A percentile compares a stretch with the other conserved stretches of the same genome.
phyloP scores from a whole-genome alignment of 2,329 filamentous ascomycete species.

The Neofusicoccum laricinum region DNA sequence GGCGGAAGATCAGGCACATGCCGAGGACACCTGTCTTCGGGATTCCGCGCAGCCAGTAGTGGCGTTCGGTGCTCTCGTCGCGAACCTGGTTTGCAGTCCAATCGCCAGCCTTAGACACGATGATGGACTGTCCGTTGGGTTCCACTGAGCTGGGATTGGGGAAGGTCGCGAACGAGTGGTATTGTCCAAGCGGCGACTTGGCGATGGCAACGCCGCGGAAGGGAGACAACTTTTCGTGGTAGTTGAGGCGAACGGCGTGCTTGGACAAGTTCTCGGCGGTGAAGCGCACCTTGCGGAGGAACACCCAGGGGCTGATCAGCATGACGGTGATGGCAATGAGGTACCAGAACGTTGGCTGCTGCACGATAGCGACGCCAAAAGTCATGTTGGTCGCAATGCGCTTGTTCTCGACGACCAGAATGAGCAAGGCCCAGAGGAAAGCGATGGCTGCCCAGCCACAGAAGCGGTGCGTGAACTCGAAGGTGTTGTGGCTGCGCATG shows the following conservation, averaged over 20 bases:
- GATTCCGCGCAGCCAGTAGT: conserved; percentile 30
- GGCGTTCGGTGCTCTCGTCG: conserved; percentile 26
- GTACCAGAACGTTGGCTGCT: conserved; percentile 63
- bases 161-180: conserved; percentile 39
- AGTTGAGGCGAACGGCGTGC: conserved; percentile 68
- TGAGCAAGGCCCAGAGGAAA: conserved; percentile 31
- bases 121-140: conserved; percentile 25
- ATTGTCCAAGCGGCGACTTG: conserved; percentile 29
- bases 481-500: conserved; percentile 28
- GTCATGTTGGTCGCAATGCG: conserved; percentile 26
- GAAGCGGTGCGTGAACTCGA: conserved; percentile 35
- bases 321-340: conserved; percentile 62
- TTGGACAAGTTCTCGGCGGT: conserved; percentile 64
- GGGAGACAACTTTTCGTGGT: conserved; percentile 24
- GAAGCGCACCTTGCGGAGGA: conserved; percentile 66
- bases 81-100: conserved; percentile 25
- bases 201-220: conserved; percentile 33
- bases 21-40: conserved; percentile 32
- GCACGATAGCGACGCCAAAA: conserved; percentile 41
- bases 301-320: conserved; percentile 70
- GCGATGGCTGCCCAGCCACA: conserved; percentile 30
- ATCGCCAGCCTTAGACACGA: conserved; percentile 35
- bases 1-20: conserved; percentile 30
- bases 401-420: conserved; percentile 17
- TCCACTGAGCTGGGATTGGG: conserved; percentile 27